Conservation (phyloP, 1,284 basidiomycete species). For the Phenoliferia sp. region DNA sequence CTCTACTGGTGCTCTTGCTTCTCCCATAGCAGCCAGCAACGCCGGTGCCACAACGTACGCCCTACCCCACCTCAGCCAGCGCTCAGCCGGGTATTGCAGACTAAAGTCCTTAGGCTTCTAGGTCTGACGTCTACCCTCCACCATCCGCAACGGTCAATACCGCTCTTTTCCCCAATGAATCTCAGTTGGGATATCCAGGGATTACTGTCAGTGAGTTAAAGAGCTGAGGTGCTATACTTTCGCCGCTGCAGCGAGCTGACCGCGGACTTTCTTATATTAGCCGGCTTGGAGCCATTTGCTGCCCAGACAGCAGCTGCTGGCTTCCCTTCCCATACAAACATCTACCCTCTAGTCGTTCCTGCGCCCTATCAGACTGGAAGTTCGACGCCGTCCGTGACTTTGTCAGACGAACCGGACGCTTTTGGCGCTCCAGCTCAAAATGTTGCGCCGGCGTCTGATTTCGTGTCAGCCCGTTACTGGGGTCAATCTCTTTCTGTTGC, state of each 20-base stretch:
- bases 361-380: background rate
- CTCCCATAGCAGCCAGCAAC: background rate
- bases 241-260: background rate
- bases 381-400: background rate
- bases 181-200: slow-evolving; percentile 44
- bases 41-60: background rate
- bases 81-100: too few species aligned
- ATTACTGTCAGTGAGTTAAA: background rate
- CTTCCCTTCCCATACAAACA: slow-evolving; percentile 42
- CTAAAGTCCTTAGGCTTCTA: too few species aligned
- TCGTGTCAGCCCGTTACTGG: slow-evolving; percentile 44
- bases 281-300: slow-evolving; percentile 52
- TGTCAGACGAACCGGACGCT: background rate
- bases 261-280: background rate
- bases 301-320: slow-evolving; percentile 48
- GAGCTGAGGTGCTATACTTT: background rate
- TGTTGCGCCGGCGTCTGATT: slow-evolving; percentile 37
- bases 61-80: too few species aligned
- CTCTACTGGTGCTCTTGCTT: background rate
- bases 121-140: background rate
- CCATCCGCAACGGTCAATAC: background rate
- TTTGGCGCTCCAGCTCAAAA: slow-evolving; percentile 9
- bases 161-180: slow-evolving; percentile 36
- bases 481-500: slow-evolving; percentile 31
- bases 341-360: slow-evolving; percentile 43